phyloP scores from a whole-genome alignment of 1,284 basidiomycete species.

The Sanghuangporus sanghuang region DNA sequence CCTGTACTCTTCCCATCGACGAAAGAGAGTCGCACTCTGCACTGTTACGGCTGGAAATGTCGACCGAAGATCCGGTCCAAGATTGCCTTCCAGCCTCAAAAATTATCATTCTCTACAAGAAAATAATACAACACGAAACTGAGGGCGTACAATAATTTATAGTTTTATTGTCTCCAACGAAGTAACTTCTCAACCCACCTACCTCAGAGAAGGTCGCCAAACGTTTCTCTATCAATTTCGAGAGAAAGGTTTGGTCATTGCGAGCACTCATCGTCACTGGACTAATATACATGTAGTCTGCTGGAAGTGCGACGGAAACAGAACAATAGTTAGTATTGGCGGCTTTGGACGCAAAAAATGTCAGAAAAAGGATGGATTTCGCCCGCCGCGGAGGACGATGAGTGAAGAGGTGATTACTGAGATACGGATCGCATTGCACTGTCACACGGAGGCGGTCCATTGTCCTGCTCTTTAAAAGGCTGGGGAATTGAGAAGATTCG shows the following conservation, averaged over 20 bases:
- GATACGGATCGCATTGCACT: not conserved
- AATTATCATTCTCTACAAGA: not conserved
- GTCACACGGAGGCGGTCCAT: not conserved
- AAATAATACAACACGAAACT: not conserved
- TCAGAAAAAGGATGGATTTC: not conserved
- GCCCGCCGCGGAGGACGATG: not conserved
- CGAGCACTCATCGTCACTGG: not conserved
- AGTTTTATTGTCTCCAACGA: not conserved
- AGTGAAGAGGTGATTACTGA: not conserved
- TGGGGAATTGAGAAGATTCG: not conserved
- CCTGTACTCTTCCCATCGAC: not conserved
- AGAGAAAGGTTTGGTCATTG: not conserved
- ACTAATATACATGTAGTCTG: not conserved
- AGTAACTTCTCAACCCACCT: not conserved
- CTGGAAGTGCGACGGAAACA: not conserved
- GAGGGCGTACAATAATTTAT: not conserved
- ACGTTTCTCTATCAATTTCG: not conserved
- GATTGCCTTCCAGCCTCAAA: not conserved
- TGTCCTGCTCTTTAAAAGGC: not conserved
- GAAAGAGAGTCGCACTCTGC: conserved; percentile 1
- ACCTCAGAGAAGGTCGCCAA: not conserved
- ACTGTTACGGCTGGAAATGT: not conserved
- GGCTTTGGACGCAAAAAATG: not conserved
- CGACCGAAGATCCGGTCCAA: conserved; percentile 5
- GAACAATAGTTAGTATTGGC: not conserved